A percentile compares a stretch with the other conserved stretches of the same genome.
Conservation (phyloP, 768 basidiomycete species). For the Hemileccinum impolitum region DNA sequence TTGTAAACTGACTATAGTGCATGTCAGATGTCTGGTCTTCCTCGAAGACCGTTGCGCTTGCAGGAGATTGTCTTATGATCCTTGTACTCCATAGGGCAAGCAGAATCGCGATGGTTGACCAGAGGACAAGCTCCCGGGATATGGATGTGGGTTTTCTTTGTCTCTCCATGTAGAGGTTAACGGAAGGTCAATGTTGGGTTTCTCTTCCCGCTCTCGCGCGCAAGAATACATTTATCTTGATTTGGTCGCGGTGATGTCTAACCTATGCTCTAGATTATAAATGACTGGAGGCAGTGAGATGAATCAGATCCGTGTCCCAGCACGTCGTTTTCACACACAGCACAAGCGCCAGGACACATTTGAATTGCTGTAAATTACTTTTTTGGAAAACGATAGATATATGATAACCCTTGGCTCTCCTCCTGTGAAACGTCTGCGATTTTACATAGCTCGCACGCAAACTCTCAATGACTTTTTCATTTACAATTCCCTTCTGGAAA, state of each 20-base stretch:
- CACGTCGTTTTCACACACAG: conserved; percentile 4
- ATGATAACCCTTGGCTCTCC: neutral
- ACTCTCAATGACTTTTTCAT: too few relatives aligned
- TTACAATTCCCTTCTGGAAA: neutral
- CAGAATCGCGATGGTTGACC: conserved; percentile 17
- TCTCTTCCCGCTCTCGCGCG: neutral
- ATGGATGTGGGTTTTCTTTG: conserved; percentile 1
- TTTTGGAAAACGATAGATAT: conserved; percentile 4
- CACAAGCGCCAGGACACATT: conserved; percentile 4
- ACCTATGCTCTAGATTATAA: neutral
- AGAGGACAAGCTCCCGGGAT: conserved; percentile 20
- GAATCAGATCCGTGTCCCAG: neutral
- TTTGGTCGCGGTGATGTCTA: neutral
- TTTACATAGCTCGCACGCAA: neutral
- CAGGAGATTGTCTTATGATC: conserved; percentile 1
- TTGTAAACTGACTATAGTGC: conserved; percentile 17
- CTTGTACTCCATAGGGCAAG: conserved; percentile 21
- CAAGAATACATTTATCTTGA: conserved; percentile 5
- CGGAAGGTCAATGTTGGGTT: neutral
- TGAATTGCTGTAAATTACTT: neutral
- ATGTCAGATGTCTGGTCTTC: neutral
- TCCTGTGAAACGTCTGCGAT: neutral
- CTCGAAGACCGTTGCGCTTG: neutral
- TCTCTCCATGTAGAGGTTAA: conserved; percentile 10
- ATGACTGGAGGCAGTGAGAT: neutral